Evolutionary conservation across 1,139 yeast genomes (phyloP).

Genomic region (Arxiozyma slooffiae): DNA sequence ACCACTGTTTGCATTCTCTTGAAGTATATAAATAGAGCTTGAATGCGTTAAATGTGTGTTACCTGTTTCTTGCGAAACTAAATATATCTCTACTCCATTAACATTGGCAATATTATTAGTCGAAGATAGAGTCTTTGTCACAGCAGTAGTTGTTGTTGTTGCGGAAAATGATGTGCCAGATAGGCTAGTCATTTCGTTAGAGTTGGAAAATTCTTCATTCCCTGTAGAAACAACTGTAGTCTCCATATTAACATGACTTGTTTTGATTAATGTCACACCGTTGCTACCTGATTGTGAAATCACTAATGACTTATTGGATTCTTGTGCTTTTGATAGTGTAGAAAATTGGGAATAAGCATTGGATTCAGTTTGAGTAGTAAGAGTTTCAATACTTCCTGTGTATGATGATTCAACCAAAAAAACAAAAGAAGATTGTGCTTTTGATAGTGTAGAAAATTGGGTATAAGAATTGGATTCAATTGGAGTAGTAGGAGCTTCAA

Average conservation of each 20-base stretch:
- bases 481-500: not conserved
- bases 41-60: too few species aligned
- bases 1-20: too few species aligned
- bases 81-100: too few species aligned
- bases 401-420: not conserved
- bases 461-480: not conserved
- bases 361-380: not conserved
- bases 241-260: not conserved
- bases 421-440: not conserved
- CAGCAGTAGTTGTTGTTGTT: too few species aligned
- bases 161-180: too few species aligned
- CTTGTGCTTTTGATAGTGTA: not conserved
- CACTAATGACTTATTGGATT: not conserved
- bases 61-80: too few species aligned
- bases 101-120: too few species aligned
- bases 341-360: not conserved
- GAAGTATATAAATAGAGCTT: too few species aligned
- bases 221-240: not conserved
- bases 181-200: too few species aligned
- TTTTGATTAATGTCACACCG: not conserved
- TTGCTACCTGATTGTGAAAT: not conserved
- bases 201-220: not conserved
- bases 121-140: too few species aligned
- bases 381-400: not conserved
- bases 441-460: not conserved